These are phyloP conservation scores for Termitomyces sp. DNA, from an alignment of 768 basidiomycete species.

Conservation along the genomic window DNA sequence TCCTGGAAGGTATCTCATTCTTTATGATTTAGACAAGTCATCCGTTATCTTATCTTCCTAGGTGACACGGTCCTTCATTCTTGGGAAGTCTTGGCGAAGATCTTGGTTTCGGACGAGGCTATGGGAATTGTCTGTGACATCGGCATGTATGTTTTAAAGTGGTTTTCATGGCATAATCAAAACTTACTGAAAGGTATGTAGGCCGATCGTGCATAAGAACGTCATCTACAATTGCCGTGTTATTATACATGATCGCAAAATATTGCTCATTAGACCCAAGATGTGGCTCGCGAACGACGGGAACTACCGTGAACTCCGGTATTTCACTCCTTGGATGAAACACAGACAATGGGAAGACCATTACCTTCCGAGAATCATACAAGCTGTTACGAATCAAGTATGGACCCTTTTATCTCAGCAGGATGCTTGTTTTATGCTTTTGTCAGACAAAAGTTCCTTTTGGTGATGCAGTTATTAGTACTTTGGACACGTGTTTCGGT, in stretches of 20 bases:
- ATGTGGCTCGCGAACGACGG: conserved; percentile 99
- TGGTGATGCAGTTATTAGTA: conserved; percentile 92
- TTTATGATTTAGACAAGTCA: neutral
- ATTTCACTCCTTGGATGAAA: conserved; percentile 95
- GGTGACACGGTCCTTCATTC: conserved; percentile 96
- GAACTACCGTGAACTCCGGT: conserved; percentile 86
- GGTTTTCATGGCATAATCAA: neutral
- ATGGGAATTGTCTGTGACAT: conserved; percentile 92
- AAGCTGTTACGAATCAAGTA: conserved; percentile 86
- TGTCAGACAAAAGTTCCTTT: conserved; percentile 83
- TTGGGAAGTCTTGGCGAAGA: conserved; percentile 95
- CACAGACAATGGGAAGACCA: conserved; percentile 89
- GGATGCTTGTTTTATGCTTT: neutral
- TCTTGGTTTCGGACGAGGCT: conserved; percentile 73
- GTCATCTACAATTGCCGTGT: conserved; percentile 97
- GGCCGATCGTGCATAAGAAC: conserved; percentile 98
- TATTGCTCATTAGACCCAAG: conserved; percentile 94
- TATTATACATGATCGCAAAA: conserved; percentile 79
- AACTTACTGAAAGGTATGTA: conserved; percentile 24
- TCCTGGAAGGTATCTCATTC: conserved; percentile 72
- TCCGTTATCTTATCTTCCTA: conserved; percentile 23
- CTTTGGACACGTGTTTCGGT: conserved; percentile 92
- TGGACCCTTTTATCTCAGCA: neutral
- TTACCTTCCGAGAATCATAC: conserved; percentile 85
- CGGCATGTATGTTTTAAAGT: conserved; percentile 67